Evolutionary conservation across 805 yeast genomes (phyloP).

Genomic region (Ogataea degrootiae): DNA sequence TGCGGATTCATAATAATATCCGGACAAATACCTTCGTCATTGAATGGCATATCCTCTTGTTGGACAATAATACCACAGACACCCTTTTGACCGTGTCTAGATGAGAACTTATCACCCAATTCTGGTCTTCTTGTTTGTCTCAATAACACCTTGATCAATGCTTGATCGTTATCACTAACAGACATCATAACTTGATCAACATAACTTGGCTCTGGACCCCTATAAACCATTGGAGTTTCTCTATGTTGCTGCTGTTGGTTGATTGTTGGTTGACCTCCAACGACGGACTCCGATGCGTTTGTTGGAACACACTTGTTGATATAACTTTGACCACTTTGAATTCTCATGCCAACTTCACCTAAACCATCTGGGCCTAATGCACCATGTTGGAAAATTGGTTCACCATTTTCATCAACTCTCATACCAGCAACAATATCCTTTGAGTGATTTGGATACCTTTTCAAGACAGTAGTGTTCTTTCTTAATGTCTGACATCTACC

Average conservation of each 20-base stretch:
- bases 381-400: conserved; percentile 81
- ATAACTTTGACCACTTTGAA: conserved; percentile 90
- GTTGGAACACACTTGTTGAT: conserved; percentile 91
- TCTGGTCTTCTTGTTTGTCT: conserved; percentile 98
- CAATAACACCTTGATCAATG: conserved; percentile 82
- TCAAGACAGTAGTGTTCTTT: conserved; percentile 84
- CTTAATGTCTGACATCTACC: conserved; percentile 96
- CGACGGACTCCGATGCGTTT: conserved; percentile 66
- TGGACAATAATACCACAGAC: conserved; percentile 97
- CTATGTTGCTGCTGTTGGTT: conserved; percentile 51
- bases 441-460: conserved; percentile 90
- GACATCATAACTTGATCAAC: conserved; percentile 98
- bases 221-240: conserved; percentile 86
- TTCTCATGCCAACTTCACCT: conserved; percentile 90
- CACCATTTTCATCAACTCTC: conserved; percentile 76
- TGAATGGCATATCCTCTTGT: conserved; percentile 95
- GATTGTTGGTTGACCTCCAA: conserved; percentile 32
- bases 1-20: conserved; percentile 99
- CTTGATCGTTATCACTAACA: conserved; percentile 91
- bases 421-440: conserved; percentile 89
- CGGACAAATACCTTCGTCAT: conserved; percentile 86
- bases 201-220: conserved; percentile 93
- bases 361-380: conserved; percentile 92
- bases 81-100: conserved; percentile 98
- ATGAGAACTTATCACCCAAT: conserved; percentile 93